These are phyloP conservation scores for Acer yangbiense DNA, from an alignment of 345 rosid species.

Conservation along the genomic window DNA sequence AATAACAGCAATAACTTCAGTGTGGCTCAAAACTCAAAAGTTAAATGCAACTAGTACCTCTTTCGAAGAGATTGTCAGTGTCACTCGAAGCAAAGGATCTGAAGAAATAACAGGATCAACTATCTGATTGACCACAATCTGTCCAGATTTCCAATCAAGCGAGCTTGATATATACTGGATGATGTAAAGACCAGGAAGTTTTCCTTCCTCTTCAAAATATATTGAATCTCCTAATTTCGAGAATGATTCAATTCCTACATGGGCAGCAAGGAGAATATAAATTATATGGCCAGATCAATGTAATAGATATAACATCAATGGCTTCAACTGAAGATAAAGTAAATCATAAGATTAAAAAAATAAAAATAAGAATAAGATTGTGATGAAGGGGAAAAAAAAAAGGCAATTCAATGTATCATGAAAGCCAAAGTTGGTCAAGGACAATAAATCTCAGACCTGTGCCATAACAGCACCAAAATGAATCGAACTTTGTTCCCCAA, in stretches of 20 bases:
- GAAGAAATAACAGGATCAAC: constrained; percentile 72
- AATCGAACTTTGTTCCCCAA: constrained; percentile 72
- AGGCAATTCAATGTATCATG: not conserved
- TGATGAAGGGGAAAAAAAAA: not conserved
- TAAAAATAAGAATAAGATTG: not conserved
- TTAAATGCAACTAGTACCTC: constrained; percentile 36
- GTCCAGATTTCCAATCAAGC: constrained; percentile 74
- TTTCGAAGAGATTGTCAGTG: constrained; percentile 49
- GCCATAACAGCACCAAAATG: constrained; percentile 99
- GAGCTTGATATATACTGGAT: constrained; percentile 84
- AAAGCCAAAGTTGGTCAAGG: not conserved
- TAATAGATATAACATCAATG: constrained; percentile 6
- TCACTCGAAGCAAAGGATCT: constrained; percentile 66
- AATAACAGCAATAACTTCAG: not conserved
- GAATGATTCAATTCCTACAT: constrained; percentile 82
- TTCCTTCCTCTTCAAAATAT: constrained; percentile 81
- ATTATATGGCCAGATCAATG: not conserved
- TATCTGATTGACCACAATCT: constrained; percentile 55
- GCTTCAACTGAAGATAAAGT: not conserved
- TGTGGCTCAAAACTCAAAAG: not conserved
- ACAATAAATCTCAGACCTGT: constrained; percentile 53
- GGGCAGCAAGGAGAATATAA: not conserved
- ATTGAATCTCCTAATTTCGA: constrained; percentile 97
- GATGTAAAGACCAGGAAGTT: constrained; percentile 67
- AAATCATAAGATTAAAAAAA: not conserved